These are phyloP conservation scores for Mucor plumbeus DNA, from an alignment of 371 early-diverging fungal species.

Conservation along the genomic window DNA sequence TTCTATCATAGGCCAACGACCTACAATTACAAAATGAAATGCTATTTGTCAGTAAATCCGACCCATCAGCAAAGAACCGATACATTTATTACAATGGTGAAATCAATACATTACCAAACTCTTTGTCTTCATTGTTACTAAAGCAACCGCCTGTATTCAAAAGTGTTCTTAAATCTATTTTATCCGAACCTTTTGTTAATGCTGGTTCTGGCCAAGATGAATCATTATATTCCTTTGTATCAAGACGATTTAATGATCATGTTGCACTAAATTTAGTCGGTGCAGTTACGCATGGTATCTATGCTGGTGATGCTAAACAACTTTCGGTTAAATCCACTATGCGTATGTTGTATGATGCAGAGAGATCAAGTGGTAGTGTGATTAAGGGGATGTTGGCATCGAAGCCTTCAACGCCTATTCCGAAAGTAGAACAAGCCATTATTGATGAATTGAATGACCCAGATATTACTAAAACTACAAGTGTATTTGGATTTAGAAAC, in stretches of 20 bases:
- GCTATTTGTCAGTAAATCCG: slow-evolving; percentile 62
- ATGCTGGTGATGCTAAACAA: slow-evolving; percentile 82
- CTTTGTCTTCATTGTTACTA: slow-evolving; percentile 48
- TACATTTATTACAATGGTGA: slow-evolving; percentile 74
- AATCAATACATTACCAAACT: slow-evolving; percentile 68
- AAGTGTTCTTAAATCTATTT: slow-evolving; percentile 43
- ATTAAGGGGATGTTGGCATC: slow-evolving; percentile 21
- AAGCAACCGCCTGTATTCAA: slow-evolving; percentile 56
- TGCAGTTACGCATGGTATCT: slow-evolving; percentile 91
- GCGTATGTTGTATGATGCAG: slow-evolving; percentile 65
- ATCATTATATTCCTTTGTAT: slow-evolving; percentile 65
- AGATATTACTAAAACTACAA: slow-evolving; percentile 53
- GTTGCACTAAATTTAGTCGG: slow-evolving; percentile 64
- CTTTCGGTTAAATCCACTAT: slow-evolving; percentile 80
- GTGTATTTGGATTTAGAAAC: slow-evolving; percentile 81
- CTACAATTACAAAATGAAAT: slow-evolving; percentile 36
- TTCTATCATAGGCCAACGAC: slow-evolving; percentile 6
- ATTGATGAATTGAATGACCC: slow-evolving; percentile 2
- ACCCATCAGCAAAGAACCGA: slow-evolving; percentile 80
- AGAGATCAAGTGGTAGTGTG: slow-evolving; percentile 71
- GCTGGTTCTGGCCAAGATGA: slow-evolving; percentile 43
- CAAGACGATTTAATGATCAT: slow-evolving; percentile 72
- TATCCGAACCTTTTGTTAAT: slow-evolving; percentile 72
- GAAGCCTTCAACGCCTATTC: neutral
- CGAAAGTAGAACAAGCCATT: slow-evolving; percentile 2